These are phyloP conservation scores for Beverwykella pulmonaria DNA, from an alignment of 495 filamentous ascomycete genomes.

Conservation along the genomic window DNA sequence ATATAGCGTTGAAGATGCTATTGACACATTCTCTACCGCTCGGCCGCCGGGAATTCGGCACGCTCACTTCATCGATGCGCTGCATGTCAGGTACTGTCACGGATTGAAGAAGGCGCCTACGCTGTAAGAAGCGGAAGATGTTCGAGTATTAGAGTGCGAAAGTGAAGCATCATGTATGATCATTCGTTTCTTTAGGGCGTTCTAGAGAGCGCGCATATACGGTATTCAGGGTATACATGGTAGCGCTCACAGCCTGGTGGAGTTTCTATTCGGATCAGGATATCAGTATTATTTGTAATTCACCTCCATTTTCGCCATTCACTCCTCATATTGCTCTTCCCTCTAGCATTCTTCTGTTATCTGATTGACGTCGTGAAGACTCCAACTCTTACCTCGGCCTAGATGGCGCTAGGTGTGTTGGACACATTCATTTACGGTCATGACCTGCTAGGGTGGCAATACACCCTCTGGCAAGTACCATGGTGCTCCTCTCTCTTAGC, in stretches of 20 bases:
- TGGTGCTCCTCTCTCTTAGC: slow-evolving; percentile 35
- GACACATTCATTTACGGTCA: no score
- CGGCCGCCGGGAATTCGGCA: slow-evolving; percentile 86
- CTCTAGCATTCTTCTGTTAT: no score
- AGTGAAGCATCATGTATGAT: neutral
- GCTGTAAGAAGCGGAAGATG: no score
- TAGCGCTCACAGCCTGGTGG: neutral
- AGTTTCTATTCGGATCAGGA: neutral
- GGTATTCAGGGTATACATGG: neutral
- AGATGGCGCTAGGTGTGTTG: no score
- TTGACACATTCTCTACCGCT: slow-evolving; percentile 73
- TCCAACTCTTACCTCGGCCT: no score
- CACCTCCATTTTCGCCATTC: no score
- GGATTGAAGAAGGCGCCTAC: slow-evolving; percentile 25
- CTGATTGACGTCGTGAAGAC: no score
- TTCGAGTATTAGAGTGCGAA: no score
- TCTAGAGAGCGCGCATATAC: neutral
- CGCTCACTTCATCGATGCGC: slow-evolving; percentile 81
- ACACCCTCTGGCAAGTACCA: no score
- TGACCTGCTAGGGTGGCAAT: no score
- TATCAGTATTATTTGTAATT: no score
- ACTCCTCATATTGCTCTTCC: no score
- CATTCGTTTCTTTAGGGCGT: neutral
- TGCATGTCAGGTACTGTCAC: slow-evolving; percentile 72
- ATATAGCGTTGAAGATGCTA: slow-evolving; percentile 72